Base-by-base conservation (phyloP, 495 filamentous ascomycete species). In the Penicillium angulare region DNA sequence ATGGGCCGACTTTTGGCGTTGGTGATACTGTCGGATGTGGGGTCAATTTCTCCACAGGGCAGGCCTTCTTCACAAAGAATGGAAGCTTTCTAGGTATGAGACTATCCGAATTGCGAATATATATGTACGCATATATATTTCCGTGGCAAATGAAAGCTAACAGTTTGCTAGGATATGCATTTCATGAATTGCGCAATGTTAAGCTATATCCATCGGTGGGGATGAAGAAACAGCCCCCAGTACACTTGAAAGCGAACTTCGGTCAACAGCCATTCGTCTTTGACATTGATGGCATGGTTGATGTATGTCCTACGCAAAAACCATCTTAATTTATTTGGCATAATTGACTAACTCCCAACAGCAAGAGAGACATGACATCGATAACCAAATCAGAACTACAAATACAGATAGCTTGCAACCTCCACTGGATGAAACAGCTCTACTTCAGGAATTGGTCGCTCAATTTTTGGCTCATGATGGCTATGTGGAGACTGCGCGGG, bases 391-490 rank as follows among this genome's bases (percentile, higher is more conserved):
- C 53, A 74, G 69, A 33, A 49, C 60, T 27, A 75, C 77, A 3
- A 77, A 68, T 38, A 72, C 75, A 4, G 67, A 79, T 41, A 71
- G 71, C 21, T 75, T 93, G 7, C 84, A 83, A 43, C 85, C 86
- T 4, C 78, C 78, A 3, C 63, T 91, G 42, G 82, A 83, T 47
- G 90, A 96, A 67, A 81, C 83, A 1, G 72, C 86, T 21, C 76
- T 98, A 24, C 80, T 96, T 32, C 93, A 97, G 64, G 80, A 86
- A 55, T 67, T 92, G 51, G 86, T 95, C 15, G 79, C 90, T 9
- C 92, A 97, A 67, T 96, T 92, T 57, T 76, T 99, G 6, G 88
- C 89, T 31, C 93, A 97, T 60, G 95, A 97, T 64, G 95, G 93
- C 47, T 97, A 96, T 55, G 85, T 97, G n/a, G 92, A 96, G 50